Evolutionary conservation across 148 eudicot genomes (phyloP).

Genomic region (Rhododendron vialii): DNA sequence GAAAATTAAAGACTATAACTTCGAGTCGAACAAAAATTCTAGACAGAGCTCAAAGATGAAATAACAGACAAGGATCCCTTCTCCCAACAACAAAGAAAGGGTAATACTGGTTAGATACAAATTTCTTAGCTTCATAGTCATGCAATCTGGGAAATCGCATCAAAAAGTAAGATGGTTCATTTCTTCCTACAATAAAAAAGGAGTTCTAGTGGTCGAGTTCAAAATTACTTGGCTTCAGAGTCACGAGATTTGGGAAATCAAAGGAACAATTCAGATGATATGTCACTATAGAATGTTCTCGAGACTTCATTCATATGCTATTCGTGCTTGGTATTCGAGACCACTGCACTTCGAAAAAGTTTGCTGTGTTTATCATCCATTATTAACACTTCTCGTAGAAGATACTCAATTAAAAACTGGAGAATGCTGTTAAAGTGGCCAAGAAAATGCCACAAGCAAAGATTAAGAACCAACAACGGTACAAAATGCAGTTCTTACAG

Average conservation of each 20-base stretch:
- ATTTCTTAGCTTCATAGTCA: background rate
- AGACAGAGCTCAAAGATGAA: background rate
- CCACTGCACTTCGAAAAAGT: background rate
- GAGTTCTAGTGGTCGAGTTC: background rate
- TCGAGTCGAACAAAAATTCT: background rate
- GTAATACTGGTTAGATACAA: no score
- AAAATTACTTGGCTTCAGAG: background rate
- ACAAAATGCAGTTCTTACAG: background rate
- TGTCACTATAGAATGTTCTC: background rate
- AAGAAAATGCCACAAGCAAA: background rate
- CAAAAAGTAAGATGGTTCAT: background rate
- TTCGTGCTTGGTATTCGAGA: background rate
- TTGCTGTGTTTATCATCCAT: background rate
- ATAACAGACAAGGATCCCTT: no score
- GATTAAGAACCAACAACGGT: background rate
- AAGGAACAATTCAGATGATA: no score
- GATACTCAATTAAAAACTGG: background rate
- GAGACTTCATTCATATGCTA: background rate
- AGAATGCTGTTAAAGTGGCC: background rate
- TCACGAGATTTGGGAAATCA: background rate
- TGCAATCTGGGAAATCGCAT: background rate
- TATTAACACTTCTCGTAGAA: background rate
- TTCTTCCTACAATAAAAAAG: background rate
- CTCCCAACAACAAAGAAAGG: background rate
- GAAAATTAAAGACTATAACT: background rate